Base-by-base conservation (phyloP, 495 filamentous ascomycete genomes). In the Tuber borchii region DNA sequence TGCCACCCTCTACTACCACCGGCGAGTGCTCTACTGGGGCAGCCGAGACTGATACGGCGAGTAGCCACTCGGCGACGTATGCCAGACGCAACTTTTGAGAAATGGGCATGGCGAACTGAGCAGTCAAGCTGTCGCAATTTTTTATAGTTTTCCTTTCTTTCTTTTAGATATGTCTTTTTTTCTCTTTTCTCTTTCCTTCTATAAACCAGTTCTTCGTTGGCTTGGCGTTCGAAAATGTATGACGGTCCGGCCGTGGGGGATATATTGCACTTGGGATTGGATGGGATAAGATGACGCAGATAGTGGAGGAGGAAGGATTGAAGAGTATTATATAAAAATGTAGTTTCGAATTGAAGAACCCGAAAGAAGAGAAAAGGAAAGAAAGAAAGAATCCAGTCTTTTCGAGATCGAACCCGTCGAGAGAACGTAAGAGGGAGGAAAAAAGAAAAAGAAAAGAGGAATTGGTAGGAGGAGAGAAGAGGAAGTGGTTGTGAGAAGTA, bases 81-180 rank as follows among this genome's bases (percentile, higher is more conserved):
- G 61, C 43, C 31, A 75, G 22, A 19, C 73, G 73, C 19, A 79
- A 39, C 31, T 79, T 73, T 44, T 22, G 48, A 37, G 37, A 68
- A 73, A 79, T 77, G 20, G 51, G 40, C 72, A 46, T 39, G 31
- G 76, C 40, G 16, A 26, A 22, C 12, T 46, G 16, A 70, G 78
- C 77, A 79, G 75, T 79, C 44, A 79, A 79, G 76, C 78, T n/a
- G 70, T 79, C 78, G 78, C 78, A 10, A 73, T 61, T 61, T 61
- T 31, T 10, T 31, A 5, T 61, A 10, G 0, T 12, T 26, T 26
- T 12, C 2, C 26, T 61, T 12, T 31, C 51, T 20, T 31, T 56
- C 51, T 8, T 26, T 56, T 26, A 26, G 51, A n/a, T 56, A 22
- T 4, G n/a, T 2, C 3, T 61, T 61, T 61, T 61, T 61, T 46